phyloP scores from a whole-genome alignment of 257 asterid genomes.

The Ballota nigra region DNA sequence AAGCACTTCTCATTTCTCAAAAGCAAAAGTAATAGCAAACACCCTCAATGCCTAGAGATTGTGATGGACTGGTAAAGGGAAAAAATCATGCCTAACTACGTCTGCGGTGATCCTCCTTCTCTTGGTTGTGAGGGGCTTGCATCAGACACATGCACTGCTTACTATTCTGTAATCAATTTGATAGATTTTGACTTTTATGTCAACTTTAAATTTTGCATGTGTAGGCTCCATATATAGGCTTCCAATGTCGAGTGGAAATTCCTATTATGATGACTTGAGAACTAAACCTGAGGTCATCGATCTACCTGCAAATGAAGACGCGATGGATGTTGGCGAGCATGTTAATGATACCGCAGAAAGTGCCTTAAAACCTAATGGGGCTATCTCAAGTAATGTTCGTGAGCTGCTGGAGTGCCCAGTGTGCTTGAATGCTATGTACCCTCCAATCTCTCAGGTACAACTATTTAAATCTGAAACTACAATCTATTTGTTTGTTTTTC shows the following conservation, averaged over 20 bases:
- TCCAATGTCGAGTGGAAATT: constrained; percentile 40
- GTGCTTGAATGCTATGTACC: constrained; percentile 52
- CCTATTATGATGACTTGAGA: constrained; percentile 36
- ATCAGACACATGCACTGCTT: background rate
- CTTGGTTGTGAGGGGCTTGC: background rate
- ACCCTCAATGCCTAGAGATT: background rate
- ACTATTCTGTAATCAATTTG: background rate
- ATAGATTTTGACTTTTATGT: background rate
- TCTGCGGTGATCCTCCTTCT: background rate
- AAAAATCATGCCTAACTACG: background rate
- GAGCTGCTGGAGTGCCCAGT: constrained; percentile 47
- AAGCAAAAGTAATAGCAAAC: background rate
- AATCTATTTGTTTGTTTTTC: background rate
- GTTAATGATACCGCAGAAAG: constrained; percentile 35
- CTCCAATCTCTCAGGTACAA: constrained; percentile 47
- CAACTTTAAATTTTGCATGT: background rate
- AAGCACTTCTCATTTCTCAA: background rate
- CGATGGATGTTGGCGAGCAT: constrained; percentile 36
- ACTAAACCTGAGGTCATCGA: constrained; percentile 42
- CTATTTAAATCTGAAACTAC: too few relatives aligned
- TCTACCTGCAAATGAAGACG: constrained; percentile 39
- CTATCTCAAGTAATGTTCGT: constrained; percentile 42
- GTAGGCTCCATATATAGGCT: constrained; percentile 24
- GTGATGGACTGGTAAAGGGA: background rate
- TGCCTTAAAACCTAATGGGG: constrained; percentile 39